Conservation (phyloP, 495 filamentous ascomycete species). For the Aspergillus baeticus region DNA sequence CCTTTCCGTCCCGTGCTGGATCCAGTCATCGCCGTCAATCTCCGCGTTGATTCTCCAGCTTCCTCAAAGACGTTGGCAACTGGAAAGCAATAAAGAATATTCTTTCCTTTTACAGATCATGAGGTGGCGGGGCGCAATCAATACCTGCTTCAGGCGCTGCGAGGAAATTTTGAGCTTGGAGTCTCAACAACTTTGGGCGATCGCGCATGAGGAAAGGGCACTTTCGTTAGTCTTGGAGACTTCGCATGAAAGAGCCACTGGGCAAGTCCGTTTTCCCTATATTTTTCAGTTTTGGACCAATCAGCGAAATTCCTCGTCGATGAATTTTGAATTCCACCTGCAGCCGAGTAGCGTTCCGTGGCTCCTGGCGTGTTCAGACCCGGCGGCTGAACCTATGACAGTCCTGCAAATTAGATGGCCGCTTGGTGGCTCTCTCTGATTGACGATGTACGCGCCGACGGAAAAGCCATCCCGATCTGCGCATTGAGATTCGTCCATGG, state of each 20-base stretch:
- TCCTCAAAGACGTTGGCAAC: not conserved
- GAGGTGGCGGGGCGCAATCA: not conserved
- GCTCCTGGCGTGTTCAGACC: conserved; percentile 16
- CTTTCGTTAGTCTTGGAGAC: conserved; percentile 26
- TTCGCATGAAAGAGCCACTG: conserved; percentile 26
- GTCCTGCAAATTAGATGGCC: conserved; percentile 3
- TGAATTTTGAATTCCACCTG: conserved; percentile 30
- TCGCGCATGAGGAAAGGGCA: conserved; percentile 17
- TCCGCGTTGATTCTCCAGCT: not conserved
- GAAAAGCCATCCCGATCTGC: conserved; percentile 1
- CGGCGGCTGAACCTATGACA: conserved; percentile 12
- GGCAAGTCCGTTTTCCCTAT: conserved; percentile 26
- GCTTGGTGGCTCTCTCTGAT: conserved; percentile 11
- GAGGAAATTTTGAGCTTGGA: not conserved
- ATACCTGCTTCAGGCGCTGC: not conserved
- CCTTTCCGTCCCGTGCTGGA: conserved; percentile 43
- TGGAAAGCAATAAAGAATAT: not conserved
- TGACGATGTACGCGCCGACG: conserved; percentile 11
- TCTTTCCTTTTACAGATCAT: not conserved
- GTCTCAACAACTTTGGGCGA: not conserved
- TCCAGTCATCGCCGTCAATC: conserved; percentile 17
- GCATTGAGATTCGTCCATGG: conserved; percentile 18
- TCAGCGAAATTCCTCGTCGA: conserved; percentile 36
- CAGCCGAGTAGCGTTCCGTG: conserved; percentile 27
- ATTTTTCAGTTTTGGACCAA: conserved; percentile 25